Evolutionary conservation across 2,329 filamentous ascomycete genomes (phyloP).

Genomic region (Diplodia intermedia): DNA sequence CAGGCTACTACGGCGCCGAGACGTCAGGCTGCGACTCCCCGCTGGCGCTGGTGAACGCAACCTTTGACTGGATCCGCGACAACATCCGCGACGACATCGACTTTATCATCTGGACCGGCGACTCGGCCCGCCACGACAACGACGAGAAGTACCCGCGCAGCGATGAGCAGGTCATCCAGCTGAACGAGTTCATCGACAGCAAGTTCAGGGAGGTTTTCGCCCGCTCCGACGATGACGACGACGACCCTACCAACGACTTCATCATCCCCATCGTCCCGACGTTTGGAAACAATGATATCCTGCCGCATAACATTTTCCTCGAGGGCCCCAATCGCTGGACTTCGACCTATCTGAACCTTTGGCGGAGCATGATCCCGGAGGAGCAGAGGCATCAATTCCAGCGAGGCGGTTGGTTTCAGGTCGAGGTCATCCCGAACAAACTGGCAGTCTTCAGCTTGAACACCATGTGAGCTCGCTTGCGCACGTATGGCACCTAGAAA

Average conservation of each 20-base stretch:
- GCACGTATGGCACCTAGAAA: not conserved
- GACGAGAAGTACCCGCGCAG: conserved; percentile 81
- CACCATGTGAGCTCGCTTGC: conserved; percentile 65
- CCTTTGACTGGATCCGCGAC: conserved; percentile 84
- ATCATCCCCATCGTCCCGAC: conserved; percentile 84
- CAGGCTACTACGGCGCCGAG: conserved; percentile 84
- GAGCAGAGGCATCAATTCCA: conserved; percentile 89
- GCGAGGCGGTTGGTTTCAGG: conserved; percentile 92
- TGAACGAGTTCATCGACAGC: conserved; percentile 77
- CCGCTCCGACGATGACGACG: conserved; percentile 55
- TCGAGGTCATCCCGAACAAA: conserved; percentile 85
- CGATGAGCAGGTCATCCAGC: conserved; percentile 73
- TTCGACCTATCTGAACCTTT: conserved; percentile 76
- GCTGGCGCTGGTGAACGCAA: conserved; percentile 79
- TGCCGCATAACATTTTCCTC: conserved; percentile 93
- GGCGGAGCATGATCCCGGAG: conserved; percentile 88
- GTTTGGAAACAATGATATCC: conserved; percentile 95
- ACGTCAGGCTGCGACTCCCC: conserved; percentile 90
- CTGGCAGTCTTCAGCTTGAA: conserved; percentile 94
- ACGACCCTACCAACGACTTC: conserved; percentile 64
- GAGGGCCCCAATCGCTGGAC: conserved; percentile 89
- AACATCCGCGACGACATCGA: conserved; percentile 81
- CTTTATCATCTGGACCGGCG: conserved; percentile 92
- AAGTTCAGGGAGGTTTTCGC: conserved; percentile 80
- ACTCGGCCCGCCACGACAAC: conserved; percentile 87